Evolutionary conservation across 306 rosid genomes (phyloP).

Genomic region (Sophora flavescens): DNA sequence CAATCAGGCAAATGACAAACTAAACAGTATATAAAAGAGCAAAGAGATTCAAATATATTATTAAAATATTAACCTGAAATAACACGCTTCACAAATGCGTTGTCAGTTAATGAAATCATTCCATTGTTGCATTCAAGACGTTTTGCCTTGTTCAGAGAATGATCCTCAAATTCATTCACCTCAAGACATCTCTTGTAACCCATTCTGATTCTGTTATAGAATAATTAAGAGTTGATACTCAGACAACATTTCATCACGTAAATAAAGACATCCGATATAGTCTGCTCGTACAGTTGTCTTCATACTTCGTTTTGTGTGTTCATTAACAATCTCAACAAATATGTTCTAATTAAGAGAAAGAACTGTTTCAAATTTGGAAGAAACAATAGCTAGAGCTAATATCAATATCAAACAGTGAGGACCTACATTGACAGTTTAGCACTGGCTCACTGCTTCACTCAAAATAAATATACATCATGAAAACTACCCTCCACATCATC

Average conservation of each 20-base stretch:
- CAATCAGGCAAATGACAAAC: slow-evolving; percentile 10
- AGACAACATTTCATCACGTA: neutral
- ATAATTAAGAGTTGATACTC: neutral
- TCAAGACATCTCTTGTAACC: slow-evolving; percentile 65
- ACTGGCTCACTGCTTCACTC: neutral
- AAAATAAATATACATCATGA: neutral
- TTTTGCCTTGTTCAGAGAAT: slow-evolving; percentile 55
- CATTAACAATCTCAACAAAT: no score
- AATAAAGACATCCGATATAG: slow-evolving; percentile 11
- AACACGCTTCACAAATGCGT: slow-evolving; percentile 35
- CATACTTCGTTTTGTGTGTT: no score
- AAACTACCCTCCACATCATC: neutral
- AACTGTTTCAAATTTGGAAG: no score
- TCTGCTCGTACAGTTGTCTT: neutral
- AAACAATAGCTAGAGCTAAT: no score
- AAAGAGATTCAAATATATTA: neutral
- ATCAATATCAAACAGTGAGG: no score
- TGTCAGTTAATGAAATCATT: slow-evolving; percentile 42
- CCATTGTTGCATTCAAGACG: slow-evolving; percentile 47
- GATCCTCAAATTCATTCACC: slow-evolving; percentile 55
- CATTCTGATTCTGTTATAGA: slow-evolving; percentile 53
- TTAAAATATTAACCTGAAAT: slow-evolving; percentile 51
- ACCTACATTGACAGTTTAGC: no score
- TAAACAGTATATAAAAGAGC: neutral
- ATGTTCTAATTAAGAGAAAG: no score